A percentile compares a stretch with the other conserved stretches of the same genome.
Evolutionary conservation across 2,329 filamentous ascomycete species (phyloP).

Genomic region (Tolypocladium endophyticum): DNA sequence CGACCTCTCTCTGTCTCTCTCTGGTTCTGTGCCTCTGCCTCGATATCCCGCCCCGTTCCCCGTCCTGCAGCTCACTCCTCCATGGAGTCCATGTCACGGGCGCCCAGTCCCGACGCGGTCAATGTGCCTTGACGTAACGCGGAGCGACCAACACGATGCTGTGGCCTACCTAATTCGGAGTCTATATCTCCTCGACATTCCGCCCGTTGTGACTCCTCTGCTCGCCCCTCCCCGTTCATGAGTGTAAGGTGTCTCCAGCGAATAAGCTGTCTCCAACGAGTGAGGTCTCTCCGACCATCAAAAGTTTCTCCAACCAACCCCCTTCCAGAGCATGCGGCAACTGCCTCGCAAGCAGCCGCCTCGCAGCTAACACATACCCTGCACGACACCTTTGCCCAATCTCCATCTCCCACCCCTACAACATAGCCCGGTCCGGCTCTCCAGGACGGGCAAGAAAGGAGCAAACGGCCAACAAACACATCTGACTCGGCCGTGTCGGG

Average conservation of each 20-base stretch:
- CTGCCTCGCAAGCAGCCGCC: background rate
- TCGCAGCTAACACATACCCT: background rate
- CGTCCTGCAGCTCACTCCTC: background rate
- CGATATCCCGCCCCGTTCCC: background rate
- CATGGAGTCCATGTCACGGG: background rate
- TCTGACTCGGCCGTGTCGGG: slow-evolving; percentile 1
- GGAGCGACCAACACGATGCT: slow-evolving; percentile 5
- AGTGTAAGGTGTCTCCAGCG: background rate
- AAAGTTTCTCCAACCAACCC: background rate
- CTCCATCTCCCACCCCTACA: slow-evolving; percentile 1
- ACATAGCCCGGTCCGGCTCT: slow-evolving; percentile 1
- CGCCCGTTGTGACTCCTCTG: slow-evolving; percentile 1
- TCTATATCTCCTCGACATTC: slow-evolving; percentile 13
- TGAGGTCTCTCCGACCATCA: background rate
- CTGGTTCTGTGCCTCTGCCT: background rate
- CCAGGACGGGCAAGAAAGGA: slow-evolving; percentile 4
- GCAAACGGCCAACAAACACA: slow-evolving; percentile 7
- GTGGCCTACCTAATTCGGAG: slow-evolving; percentile 14
- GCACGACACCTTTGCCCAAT: background rate
- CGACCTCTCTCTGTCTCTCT: background rate
- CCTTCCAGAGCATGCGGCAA: background rate
- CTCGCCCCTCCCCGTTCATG: background rate
- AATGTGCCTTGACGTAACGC: slow-evolving; percentile 17
- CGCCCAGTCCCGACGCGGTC: slow-evolving; percentile 1
- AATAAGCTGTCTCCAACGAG: background rate